Base-by-base conservation (phyloP, 768 basidiomycete genomes). In the Tremella yokohamensis region DNA sequence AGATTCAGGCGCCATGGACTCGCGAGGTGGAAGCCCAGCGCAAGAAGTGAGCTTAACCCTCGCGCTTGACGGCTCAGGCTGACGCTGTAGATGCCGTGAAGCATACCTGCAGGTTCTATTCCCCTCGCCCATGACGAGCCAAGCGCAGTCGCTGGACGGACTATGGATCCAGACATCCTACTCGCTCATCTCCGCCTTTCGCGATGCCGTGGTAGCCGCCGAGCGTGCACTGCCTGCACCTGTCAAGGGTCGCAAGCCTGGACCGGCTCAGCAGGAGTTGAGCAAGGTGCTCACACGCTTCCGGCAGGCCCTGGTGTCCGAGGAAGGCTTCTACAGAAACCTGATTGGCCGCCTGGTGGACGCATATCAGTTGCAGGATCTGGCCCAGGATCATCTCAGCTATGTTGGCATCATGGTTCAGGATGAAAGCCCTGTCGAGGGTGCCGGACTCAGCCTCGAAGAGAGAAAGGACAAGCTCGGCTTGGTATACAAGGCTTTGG, bases 241-340 rank as follows among this genome's bases (percentile, higher is more conserved):
- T n/a, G 15, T n/a, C 9, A 13, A 25, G 18, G 12, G 56, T 40
- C 40, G 34, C 9, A 37, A 61, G 49, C 40, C 48, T n/a, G 22
- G 51, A 44, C 22, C 49, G 13, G 48, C 45, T 9, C 16, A 34
- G 9, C 42, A 13, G 25, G 92, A 94, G 71, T 80, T 90, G 62
- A 85, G 90, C 65, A 94, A 89, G 73, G 82, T 91, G 26, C 77
- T 91, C 15, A 87, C 89, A 48, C 84, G 89, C 40, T 98, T 99
- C 79, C 82, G 88, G 37, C 86, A 90, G 67, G 96, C 92, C 73
- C 83, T 99, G 13, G 82, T 85, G 0, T 85, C 87, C 29, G 94
- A 99, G 75, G 89, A 93, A 73, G 87, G 85, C 66, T 96, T 94
- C 76, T 99, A 92, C 87, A 84, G 82, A 25, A 83, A 85, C 58